Base-by-base conservation (phyloP, 1,284 basidiomycete species). In the Irpex rosettiformis region DNA sequence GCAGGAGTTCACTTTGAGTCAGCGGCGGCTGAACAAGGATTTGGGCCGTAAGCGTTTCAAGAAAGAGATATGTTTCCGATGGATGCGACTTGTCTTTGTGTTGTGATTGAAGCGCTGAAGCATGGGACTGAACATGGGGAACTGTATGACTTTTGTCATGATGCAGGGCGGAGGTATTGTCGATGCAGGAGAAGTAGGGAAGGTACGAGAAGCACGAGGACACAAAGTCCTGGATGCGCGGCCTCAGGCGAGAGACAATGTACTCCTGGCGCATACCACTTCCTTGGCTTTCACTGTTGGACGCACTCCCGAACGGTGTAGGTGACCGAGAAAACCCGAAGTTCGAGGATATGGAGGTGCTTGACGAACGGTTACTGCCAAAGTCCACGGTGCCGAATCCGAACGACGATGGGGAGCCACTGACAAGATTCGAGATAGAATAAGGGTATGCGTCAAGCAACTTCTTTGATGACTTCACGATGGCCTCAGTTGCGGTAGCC, bases 391-490 rank as follows among this genome's bases (percentile, higher is more conserved):
- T 27, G 30, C 66, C 64, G 56, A 63, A 67, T 40, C 68, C 66
- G 57, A 67, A 64, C 21, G 64, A 55, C 6, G 69, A 60, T 4
- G 69, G 60, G n/a, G 67, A 29, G 3, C 67, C 60, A 18, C 69
- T 60, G 33, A 77, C 76, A 5, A 75, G 69, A 55, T 75, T 74
- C 3, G 77, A 65, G 2, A 75, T 85, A 2, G 90, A 91, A 70
- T 91, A 93, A 6, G 90, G 90, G 69, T 89, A 90, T 18, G 89
- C 87, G 57, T 92, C 89, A 52, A 83, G 82, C 42, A 93, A 78
- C 68, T 85, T 88, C 74, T 82, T 85, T 33, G 86, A 82, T 21
- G 88, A 84, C 60, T 79, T 79, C 42, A 80, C 79, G 37, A 93
- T 72, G n/a, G 84, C 84, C 65, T 89, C 81, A 27, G 84, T 70